A percentile compares a stretch with the other conserved stretches of the same genome.
These are phyloP conservation scores for Phytophthora multivora DNA, from an alignment of 352 stramenopile species.

Conservation along the genomic window DNA sequence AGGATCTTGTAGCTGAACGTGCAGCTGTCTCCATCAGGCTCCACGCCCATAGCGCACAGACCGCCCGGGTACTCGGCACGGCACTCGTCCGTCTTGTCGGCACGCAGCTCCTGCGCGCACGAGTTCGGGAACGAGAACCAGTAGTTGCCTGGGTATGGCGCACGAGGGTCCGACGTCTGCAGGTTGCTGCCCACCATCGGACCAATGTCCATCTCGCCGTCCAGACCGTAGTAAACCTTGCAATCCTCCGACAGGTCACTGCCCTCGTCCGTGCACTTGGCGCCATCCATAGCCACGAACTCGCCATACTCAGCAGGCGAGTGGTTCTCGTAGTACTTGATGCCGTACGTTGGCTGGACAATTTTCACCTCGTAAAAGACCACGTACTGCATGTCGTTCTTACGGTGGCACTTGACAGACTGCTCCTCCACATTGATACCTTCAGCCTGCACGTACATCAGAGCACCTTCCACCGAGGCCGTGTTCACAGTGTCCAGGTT, in stretches of 20 bases:
- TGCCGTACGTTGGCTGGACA: conserved; percentile 44
- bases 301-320: conserved; percentile 50
- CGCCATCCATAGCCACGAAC: conserved; percentile 63
- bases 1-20: conserved; percentile 71
- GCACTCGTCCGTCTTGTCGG: conserved; percentile 49
- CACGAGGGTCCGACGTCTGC: conserved; percentile 47
- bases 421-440: conserved; percentile 55
- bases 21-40: conserved; percentile 62
- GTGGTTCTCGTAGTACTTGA: conserved; percentile 52
- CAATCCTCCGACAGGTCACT: conserved; percentile 41
- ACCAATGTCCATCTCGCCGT: conserved; percentile 50
- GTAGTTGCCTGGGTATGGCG: conserved; percentile 78
- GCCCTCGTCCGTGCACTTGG: conserved; percentile 54
- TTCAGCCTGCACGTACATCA: conserved; percentile 74
- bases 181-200: conserved; percentile 51
- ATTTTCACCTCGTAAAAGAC: conserved; percentile 67
- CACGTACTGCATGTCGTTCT: conserved; percentile 67
- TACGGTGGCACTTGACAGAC: conserved; percentile 53
- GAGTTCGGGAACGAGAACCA: conserved; percentile 85
- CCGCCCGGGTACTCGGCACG: conserved; percentile 43
- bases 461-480: conserved; percentile 58
- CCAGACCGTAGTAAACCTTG: conserved; percentile 54
- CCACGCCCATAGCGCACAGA: conserved; percentile 44
- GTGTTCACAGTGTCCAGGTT: conserved; percentile 66
- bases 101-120: conserved; percentile 49